These are phyloP conservation scores for Dryadomyces sulphureus DNA, from an alignment of 2,329 filamentous ascomycete species.

Conservation along the genomic window DNA sequence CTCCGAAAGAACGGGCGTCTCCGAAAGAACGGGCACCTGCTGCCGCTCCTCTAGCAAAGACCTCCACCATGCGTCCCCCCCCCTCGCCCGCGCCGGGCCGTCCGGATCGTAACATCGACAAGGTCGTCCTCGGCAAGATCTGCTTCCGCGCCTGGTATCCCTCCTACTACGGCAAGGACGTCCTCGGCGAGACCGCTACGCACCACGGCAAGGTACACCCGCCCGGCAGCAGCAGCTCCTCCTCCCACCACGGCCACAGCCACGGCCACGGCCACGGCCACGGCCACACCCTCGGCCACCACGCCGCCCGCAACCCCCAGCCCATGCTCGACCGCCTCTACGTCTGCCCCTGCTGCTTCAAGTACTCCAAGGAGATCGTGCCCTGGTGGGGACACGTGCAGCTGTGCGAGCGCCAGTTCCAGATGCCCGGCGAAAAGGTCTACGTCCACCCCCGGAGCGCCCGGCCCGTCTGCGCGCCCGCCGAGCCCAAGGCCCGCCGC, in stretches of 20 bases:
- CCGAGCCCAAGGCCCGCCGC: slow-evolving; percentile 20
- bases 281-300: slow-evolving; percentile 7
- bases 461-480: slow-evolving; percentile 23
- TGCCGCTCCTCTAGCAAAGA: background rate
- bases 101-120: slow-evolving; percentile 64
- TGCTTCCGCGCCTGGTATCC: slow-evolving; percentile 87
- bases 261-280: slow-evolving; percentile 5
- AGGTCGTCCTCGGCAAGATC: slow-evolving; percentile 72
- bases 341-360: slow-evolving; percentile 88
- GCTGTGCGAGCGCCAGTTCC: slow-evolving; percentile 35
- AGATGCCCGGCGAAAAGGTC: slow-evolving; percentile 53
- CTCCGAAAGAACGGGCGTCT: background rate
- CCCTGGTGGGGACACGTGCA: slow-evolving; percentile 44
- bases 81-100: slow-evolving; percentile 21
- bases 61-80: background rate
- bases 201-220: slow-evolving; percentile 6
- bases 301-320: slow-evolving; percentile 10
- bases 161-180: slow-evolving; percentile 70
- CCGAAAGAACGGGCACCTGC: background rate
- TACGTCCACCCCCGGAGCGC: slow-evolving; percentile 47
- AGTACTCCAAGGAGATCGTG: slow-evolving; percentile 57
- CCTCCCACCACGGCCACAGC: background rate
- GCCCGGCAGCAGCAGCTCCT: slow-evolving; percentile 3
- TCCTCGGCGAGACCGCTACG: slow-evolving; percentile 33
- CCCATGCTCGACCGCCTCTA: slow-evolving; percentile 55